Conservation (phyloP, 2,329 filamentous ascomycete species). For the Calonectria leucothoes region DNA sequence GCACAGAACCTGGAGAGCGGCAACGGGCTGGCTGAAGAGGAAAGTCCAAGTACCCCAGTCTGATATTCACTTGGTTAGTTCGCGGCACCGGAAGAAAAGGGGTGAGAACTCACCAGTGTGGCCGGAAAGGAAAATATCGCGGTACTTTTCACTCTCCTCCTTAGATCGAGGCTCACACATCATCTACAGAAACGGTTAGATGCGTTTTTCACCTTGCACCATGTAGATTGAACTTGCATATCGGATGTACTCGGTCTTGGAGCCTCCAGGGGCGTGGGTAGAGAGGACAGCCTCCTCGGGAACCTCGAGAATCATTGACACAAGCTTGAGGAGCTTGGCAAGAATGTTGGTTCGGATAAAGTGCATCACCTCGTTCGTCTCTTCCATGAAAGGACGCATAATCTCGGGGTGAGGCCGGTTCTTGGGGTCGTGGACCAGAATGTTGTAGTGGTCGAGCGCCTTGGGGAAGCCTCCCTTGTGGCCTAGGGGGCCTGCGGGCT, state of each 20-base stretch:
- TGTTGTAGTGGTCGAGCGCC: conserved; percentile 30
- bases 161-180: conserved; percentile 49
- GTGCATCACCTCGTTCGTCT: conserved; percentile 42
- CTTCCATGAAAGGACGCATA: conserved; percentile 36
- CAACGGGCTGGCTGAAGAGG: conserved; percentile 53
- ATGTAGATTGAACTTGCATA: conserved; percentile 37
- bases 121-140: conserved; percentile 52
- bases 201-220: accelerated
- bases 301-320: conserved; percentile 52
- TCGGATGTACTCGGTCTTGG: conserved; percentile 52
- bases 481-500: conserved; percentile 36
- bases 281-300: conserved; percentile 50
- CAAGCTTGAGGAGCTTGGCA: conserved; percentile 50
- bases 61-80: not conserved
- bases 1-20: conserved; percentile 51
- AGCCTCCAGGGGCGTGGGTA: conserved; percentile 48
- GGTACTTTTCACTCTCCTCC: conserved; percentile 49
- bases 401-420: conserved; percentile 35
- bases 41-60: conserved; percentile 55
- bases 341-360: conserved; percentile 43
- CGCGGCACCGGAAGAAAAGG: not conserved
- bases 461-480: conserved; percentile 31
- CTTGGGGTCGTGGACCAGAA: conserved; percentile 37
- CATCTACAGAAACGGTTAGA: conserved; percentile 40
- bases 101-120: conserved; percentile 42